Conservation (phyloP, 352 stramenopile genomes). For the Globisporangium nunn region DNA sequence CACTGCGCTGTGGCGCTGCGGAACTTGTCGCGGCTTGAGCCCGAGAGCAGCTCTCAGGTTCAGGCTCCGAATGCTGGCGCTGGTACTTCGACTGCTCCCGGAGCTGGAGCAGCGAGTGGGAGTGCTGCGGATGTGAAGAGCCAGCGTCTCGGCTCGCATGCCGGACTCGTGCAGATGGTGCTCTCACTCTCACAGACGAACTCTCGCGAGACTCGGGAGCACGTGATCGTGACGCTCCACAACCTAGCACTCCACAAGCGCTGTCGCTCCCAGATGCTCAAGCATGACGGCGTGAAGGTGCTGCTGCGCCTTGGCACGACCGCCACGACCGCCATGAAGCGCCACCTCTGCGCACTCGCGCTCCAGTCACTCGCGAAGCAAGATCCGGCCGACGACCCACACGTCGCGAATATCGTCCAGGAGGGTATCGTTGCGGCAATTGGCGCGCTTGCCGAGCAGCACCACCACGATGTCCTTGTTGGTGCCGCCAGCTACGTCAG, state of each 20-base stretch:
- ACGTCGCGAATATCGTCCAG: constrained; percentile 58
- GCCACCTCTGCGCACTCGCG: constrained; percentile 55
- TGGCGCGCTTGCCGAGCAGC: constrained; percentile 44
- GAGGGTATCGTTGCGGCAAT: constrained; percentile 65
- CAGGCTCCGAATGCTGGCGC: constrained; percentile 8
- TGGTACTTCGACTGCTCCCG: constrained; percentile 26
- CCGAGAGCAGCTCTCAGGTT: not conserved
- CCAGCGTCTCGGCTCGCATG: constrained; percentile 46
- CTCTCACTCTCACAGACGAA: constrained; percentile 48
- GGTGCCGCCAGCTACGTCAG: constrained; percentile 23
- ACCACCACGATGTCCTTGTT: constrained; percentile 46
- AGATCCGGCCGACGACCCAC: constrained; percentile 28
- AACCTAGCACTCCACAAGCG: constrained; percentile 52
- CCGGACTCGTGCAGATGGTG: constrained; percentile 43
- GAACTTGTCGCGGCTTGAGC: constrained; percentile 52
- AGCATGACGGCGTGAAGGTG: constrained; percentile 72
- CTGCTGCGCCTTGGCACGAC: constrained; percentile 44
- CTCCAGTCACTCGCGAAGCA: constrained; percentile 53
- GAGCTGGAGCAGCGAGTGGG: constrained; percentile 16
- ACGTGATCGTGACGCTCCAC: constrained; percentile 60
- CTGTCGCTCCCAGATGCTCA: constrained; percentile 60
- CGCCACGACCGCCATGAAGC: constrained; percentile 37
- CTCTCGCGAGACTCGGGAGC: constrained; percentile 42
- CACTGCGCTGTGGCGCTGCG: constrained; percentile 57
- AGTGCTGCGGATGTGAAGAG: constrained; percentile 36